phyloP scores from a whole-genome alignment of 345 rosid genomes.

The Streptanthus diversifolius region DNA sequence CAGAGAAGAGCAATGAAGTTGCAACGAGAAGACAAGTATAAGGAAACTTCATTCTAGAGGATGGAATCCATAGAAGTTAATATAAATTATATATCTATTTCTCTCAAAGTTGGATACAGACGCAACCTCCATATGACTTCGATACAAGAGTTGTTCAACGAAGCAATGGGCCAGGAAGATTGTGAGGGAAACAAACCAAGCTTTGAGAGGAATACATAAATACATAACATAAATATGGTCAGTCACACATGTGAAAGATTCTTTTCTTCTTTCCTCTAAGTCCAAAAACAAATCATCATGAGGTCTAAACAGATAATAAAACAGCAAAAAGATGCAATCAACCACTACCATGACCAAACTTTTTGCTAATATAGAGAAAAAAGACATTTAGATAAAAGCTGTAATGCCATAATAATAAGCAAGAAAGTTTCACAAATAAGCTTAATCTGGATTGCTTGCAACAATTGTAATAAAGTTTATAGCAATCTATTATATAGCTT shows the following conservation, averaged over 20 bases:
- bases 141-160: conserved; percentile 32
- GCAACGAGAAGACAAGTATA: conserved; percentile 25
- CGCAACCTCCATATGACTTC: conserved; percentile 28
- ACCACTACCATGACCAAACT: conserved; percentile 24
- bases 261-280: neutral
- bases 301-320: conserved; percentile 28
- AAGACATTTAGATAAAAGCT: conserved; percentile 18
- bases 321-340: conserved; percentile 34
- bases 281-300: conserved; percentile 26
- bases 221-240: conserved; percentile 8
- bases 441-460: neutral
- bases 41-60: conserved; percentile 19
- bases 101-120: conserved; percentile 7
- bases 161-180: conserved; percentile 28
- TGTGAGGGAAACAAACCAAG: conserved; percentile 28
- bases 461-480: neutral
- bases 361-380: conserved; percentile 23
- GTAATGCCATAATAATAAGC: conserved; percentile 10
- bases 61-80: conserved; percentile 20
- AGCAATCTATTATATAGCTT: conserved; percentile 4
- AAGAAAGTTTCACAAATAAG: neutral
- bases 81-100: neutral
- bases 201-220: neutral
- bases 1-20: conserved; percentile 6
- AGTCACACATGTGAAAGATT: conserved; percentile 33